These are phyloP conservation scores for Rachicladosporium sp. DNA, from an alignment of 2,329 filamentous ascomycete genomes.

Conservation along the genomic window DNA sequence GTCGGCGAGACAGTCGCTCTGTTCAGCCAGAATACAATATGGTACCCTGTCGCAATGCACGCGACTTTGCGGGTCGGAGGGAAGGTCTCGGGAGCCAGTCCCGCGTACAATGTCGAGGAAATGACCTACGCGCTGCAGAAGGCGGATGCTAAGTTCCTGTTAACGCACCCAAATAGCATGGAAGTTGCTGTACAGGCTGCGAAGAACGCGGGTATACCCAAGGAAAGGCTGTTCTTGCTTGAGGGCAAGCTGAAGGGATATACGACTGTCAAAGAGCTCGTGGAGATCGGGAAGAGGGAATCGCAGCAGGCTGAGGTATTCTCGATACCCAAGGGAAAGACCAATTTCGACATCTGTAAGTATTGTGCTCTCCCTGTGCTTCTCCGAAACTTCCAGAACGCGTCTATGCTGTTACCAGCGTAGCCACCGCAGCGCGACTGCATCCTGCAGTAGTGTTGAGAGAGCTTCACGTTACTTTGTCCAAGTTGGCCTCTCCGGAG, in stretches of 20 bases:
- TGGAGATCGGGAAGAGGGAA: conserved; percentile 30
- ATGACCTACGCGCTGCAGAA: conserved; percentile 53
- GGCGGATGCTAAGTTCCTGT: conserved; percentile 43
- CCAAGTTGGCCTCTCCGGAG: too few species aligned
- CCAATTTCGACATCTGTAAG: conserved; percentile 42
- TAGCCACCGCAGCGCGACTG: too few species aligned
- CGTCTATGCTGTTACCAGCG: too few species aligned
- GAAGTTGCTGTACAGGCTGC: conserved; percentile 44
- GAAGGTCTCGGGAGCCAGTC: conserved; percentile 49
- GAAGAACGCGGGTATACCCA: conserved; percentile 40
- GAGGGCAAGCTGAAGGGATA: conserved; percentile 42
- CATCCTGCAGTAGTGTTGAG: too few species aligned
- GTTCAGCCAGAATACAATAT: conserved; percentile 53
- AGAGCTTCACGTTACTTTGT: too few species aligned
- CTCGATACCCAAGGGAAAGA: conserved; percentile 39
- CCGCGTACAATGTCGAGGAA: conserved; percentile 57
- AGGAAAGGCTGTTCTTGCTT: conserved; percentile 42
- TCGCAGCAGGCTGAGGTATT: conserved; percentile 36
- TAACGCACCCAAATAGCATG: conserved; percentile 44
- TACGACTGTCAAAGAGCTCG: conserved; percentile 35
- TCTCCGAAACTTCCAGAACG: too few species aligned
- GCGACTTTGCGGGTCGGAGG: conserved; percentile 42
- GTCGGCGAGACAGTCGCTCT: conserved; percentile 46
- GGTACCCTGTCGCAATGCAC: conserved; percentile 54
- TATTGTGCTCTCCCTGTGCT: neutral